phyloP scores from a whole-genome alignment of 306 rosid genomes.

The Cucumis hystrix region DNA sequence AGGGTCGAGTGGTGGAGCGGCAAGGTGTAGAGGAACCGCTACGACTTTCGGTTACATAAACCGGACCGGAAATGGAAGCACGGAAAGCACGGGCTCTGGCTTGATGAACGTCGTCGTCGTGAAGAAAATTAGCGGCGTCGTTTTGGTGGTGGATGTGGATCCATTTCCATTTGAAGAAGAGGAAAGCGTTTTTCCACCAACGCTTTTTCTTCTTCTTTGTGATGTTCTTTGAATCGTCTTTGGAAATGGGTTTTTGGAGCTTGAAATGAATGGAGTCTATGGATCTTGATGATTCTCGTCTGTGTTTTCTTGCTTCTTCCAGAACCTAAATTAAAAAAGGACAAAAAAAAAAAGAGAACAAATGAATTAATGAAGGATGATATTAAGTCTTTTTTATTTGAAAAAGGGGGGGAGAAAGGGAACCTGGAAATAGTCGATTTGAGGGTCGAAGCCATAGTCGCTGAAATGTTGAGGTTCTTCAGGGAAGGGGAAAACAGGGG shows the following conservation, averaged over 20 bases:
- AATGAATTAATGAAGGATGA: neutral
- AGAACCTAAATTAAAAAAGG: conserved; percentile 26
- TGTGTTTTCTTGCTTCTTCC: conserved; percentile 83
- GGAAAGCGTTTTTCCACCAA: conserved; percentile 72
- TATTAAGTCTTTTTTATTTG: too few relatives aligned
- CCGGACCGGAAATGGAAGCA: conserved; percentile 72
- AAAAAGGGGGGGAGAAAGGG: neutral
- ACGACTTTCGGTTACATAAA: conserved; percentile 62
- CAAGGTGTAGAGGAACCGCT: conserved; percentile 56
- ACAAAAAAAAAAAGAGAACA: neutral
- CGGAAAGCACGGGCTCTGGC: conserved; percentile 65
- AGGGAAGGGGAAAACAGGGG: conserved; percentile 74
- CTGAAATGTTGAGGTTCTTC: conserved; percentile 82
- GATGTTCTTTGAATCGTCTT: conserved; percentile 44
- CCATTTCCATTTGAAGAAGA: conserved; percentile 72
- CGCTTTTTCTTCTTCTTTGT: conserved; percentile 26
- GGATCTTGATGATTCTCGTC: conserved; percentile 47
- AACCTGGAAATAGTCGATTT: conserved; percentile 84
- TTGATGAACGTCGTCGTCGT: conserved; percentile 51
- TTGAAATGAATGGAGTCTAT: conserved; percentile 77
- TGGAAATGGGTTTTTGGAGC: conserved; percentile 73
- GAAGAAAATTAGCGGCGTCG: conserved; percentile 9
- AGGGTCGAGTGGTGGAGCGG: conserved; percentile 33
- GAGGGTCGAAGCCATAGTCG: conserved; percentile 96
- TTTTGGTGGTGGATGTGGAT: conserved; percentile 1